Conservation (phyloP, 2,329 filamentous ascomycete species). For the Microcera coccophila region DNA sequence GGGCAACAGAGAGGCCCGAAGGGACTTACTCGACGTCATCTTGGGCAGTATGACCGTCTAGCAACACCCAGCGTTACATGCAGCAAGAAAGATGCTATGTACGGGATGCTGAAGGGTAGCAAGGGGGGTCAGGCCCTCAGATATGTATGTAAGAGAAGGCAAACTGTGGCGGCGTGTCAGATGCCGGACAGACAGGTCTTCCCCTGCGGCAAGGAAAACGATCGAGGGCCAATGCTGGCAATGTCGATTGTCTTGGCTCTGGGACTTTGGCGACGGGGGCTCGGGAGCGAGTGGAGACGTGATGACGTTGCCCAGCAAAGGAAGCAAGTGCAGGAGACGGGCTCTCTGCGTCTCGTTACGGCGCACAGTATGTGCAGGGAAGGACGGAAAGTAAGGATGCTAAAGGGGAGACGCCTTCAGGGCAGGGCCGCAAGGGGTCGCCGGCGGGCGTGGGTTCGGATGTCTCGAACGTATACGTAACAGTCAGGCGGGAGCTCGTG, state of each 20-base stretch:
- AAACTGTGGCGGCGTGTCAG: slow-evolving; percentile 29
- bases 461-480: not conserved
- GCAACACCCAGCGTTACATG: slow-evolving; percentile 28
- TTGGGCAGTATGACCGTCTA: slow-evolving; percentile 33
- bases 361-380: no score
- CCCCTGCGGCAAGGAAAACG: slow-evolving; percentile 20
- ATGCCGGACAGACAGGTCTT: slow-evolving; percentile 27
- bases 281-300: slow-evolving; percentile 27
- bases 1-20: slow-evolving; percentile 36
- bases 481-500: not conserved
- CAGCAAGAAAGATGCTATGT: slow-evolving; percentile 27
- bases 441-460: not conserved
- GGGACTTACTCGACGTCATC: slow-evolving; percentile 47
- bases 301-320: slow-evolving; percentile 27
- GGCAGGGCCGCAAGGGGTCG: slow-evolving; percentile 4
- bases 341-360: no score
- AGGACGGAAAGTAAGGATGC: no score
- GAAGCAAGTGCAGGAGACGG: no score
- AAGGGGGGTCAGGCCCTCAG: slow-evolving; percentile 6
- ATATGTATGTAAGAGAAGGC: slow-evolving; percentile 16
- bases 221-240: slow-evolving; percentile 5
- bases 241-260: slow-evolving; percentile 12
- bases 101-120: slow-evolving; percentile 20
- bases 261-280: slow-evolving; percentile 25
- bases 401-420: not conserved